phyloP scores from a whole-genome alignment of 805 yeast species.

The Saccharomycopsis schoenii region DNA sequence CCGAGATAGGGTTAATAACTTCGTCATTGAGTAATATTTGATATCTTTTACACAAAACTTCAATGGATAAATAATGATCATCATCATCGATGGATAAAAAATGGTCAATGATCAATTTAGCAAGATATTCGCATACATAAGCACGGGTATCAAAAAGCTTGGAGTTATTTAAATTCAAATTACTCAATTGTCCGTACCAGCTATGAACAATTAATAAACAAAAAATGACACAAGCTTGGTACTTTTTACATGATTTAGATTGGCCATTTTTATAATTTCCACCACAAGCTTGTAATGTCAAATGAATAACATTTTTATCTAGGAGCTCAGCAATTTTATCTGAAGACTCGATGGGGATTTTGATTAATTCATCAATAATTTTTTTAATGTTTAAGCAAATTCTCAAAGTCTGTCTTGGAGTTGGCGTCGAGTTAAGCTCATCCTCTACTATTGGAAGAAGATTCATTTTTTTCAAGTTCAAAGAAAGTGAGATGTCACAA shows the following conservation, averaged over 20 bases:
- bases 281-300: constrained; percentile 70
- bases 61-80: constrained; percentile 57
- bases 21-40: constrained; percentile 51
- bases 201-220: constrained; percentile 63
- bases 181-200: constrained; percentile 63
- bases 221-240: constrained; percentile 59
- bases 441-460: constrained; percentile 6
- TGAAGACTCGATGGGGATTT: constrained; percentile 53
- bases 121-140: constrained; percentile 63
- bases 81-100: constrained; percentile 25
- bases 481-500: too few relatives aligned
- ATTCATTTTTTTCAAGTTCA: background rate
- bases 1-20: constrained; percentile 59
- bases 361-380: constrained; percentile 50
- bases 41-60: constrained; percentile 70
- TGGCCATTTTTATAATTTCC: constrained; percentile 54
- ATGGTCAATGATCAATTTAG: constrained; percentile 55
- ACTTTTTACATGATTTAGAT: constrained; percentile 48
- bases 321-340: constrained; percentile 30
- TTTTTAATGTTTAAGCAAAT: constrained; percentile 65
- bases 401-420: constrained; percentile 56
- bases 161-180: constrained; percentile 55
- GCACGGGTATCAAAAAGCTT: constrained; percentile 53
- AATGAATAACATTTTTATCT: constrained; percentile 44
- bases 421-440: constrained; percentile 31